A percentile compares a stretch with the other conserved stretches of the same genome.
Evolutionary conservation across 2,329 filamentous ascomycete genomes (phyloP).

Genomic region (Stachybotrys chlorohalonatus): DNA sequence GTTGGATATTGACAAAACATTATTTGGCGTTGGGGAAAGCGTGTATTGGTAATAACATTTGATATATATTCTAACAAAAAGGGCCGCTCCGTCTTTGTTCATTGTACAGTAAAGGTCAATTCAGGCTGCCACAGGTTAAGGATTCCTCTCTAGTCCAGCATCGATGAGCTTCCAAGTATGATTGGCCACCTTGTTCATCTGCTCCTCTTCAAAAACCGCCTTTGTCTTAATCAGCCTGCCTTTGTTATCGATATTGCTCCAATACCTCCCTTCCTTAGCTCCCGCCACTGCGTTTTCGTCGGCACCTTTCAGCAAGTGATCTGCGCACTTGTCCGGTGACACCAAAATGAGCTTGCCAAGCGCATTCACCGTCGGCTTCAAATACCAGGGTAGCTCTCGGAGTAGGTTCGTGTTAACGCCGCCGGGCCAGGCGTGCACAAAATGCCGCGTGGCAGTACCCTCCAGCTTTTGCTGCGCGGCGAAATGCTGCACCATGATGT

Average conservation of each 20-base stretch:
- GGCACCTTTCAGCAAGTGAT: constrained; percentile 14
- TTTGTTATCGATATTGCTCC: constrained; percentile 18
- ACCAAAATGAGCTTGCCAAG: constrained; percentile 11
- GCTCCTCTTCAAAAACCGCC: constrained; percentile 14
- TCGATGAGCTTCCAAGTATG: constrained; percentile 23
- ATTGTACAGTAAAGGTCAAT: no score
- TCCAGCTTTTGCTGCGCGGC: constrained; percentile 17
- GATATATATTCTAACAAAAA: no score
- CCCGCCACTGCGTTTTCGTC: constrained; percentile 3
- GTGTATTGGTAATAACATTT: no score
- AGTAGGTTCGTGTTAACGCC: constrained; percentile 23
- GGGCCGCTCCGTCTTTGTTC: no score
- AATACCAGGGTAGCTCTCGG: constrained; percentile 19
- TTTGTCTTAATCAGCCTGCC: constrained; percentile 16
- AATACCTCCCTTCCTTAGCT: constrained; percentile 12
- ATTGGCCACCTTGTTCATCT: constrained; percentile 15
- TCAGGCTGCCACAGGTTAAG: no score
- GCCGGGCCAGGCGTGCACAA: constrained; percentile 31
- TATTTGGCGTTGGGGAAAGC: no score
- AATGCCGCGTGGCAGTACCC: constrained; percentile 15
- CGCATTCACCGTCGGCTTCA: constrained; percentile 7
- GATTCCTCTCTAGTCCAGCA: constrained; percentile 2
- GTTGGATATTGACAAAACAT: no score
- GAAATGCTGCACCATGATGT: constrained; percentile 25
- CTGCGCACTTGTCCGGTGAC: constrained; percentile 17